Evolutionary conservation across 257 asterid genomes (phyloP), one percentile per base, ranked within the genome.

Genomic region (Primulina tabacum): DNA sequence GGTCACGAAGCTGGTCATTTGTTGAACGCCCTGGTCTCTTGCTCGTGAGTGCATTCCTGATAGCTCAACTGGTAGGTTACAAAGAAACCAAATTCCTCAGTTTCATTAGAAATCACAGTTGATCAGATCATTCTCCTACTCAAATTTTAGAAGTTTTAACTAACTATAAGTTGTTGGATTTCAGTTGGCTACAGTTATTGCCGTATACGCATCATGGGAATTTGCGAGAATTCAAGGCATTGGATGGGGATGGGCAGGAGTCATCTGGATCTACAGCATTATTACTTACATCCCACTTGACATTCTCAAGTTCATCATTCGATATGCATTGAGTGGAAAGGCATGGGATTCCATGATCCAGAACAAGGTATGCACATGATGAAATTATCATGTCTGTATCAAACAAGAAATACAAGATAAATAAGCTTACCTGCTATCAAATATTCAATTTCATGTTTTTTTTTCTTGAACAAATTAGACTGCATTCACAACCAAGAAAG

Each of bases 191-290:
- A 89, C 92, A 10, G 0, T 80, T 1, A 80, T 89, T 20, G 83
- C 89, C 50, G 96, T 87, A n/a, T 87, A 89, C 16, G 92, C 95
- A 20, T 34, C 77, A 47, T 89, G 95, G 95, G 73, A 38, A 26
- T 89, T 89, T 60, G 92, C 95, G 40, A 87, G 83, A 56, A 82
- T 89, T 12, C 62, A 76, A 50, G 96, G 95, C 35, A 81, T 87
- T 33, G 96, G 95, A 57, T 89, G 96, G 96, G 89, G 88, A 1
- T 89, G 96, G 96, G 95, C 87, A 5, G 92, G 80, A 65, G 87
- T 82, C 61, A 86, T 87, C 60, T 89, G 96, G 96, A 37, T 84
- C n/a, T 89, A 69, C 78, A 89, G 83, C 77, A 67, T 89, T 1
- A 65, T 89, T 56, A 85, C 89, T n/a, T 89, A 87, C 72, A 20